Evolutionary conservation across 768 basidiomycete species (phyloP).

Genomic region (Lactifluus pinguis): DNA sequence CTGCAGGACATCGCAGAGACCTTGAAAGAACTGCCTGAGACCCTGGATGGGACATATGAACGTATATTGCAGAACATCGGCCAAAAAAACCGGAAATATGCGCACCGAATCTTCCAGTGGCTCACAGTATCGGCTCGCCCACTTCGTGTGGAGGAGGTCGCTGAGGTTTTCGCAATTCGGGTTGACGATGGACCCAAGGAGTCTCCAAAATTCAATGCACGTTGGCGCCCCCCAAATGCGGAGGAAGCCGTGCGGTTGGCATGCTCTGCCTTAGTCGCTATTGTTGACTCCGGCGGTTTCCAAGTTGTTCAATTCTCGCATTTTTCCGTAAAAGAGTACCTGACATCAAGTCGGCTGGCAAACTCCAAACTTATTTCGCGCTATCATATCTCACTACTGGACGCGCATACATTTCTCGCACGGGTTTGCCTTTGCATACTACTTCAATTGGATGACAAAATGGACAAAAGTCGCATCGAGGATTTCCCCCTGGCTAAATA

Average conservation of each 20-base stretch:
- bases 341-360: background rate
- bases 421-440: background rate
- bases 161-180: background rate
- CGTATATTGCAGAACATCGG: background rate
- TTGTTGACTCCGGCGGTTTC: background rate
- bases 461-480: no score
- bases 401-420: background rate
- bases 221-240: background rate
- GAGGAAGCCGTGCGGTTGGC: background rate
- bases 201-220: background rate
- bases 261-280: background rate
- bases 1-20: background rate
- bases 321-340: background rate
- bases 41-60: background rate
- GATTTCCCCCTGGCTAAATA: no score
- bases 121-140: background rate
- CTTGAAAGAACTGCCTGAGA: background rate
- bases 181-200: accelerated
- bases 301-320: background rate
- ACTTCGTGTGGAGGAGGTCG: background rate
- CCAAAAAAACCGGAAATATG: background rate
- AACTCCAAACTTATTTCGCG: background rate
- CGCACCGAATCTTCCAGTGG: background rate
- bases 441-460: no score
- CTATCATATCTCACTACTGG: background rate